Conservation (phyloP, 768 basidiomycete species). For the Cystofilobasidium macerans region DNA sequence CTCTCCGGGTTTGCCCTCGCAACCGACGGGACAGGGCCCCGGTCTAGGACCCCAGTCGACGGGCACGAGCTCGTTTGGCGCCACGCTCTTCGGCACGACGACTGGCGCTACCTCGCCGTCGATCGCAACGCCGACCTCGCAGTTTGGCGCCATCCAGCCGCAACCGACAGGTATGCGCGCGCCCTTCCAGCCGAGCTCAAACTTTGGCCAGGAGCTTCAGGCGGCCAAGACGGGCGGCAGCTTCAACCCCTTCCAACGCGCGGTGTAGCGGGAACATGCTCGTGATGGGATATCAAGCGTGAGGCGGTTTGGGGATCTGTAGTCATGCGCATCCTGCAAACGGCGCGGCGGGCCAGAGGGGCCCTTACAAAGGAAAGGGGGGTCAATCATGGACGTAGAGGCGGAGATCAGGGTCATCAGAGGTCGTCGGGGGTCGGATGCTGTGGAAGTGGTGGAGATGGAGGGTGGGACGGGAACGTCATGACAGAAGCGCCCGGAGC, state of each 20-base stretch:
- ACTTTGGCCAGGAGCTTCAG: conserved; percentile 13
- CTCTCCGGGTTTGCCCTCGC: background rate
- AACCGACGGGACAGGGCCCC: background rate
- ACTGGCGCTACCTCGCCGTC: background rate
- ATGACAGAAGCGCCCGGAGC: background rate
- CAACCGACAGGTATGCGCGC: conserved; percentile 22
- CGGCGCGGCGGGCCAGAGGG: too few relatives aligned
- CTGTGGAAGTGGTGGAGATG: background rate
- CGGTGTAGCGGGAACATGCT: too few relatives aligned
- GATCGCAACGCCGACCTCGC: background rate
- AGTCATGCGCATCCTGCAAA: background rate
- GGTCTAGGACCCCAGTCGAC: background rate
- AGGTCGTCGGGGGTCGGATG: background rate
- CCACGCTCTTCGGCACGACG: conserved; percentile 2
- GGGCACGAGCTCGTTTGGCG: background rate
- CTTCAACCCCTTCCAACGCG: background rate
- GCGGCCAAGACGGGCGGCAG: background rate
- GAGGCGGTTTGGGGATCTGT: too few relatives aligned
- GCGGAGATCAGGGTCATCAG: too few relatives aligned
- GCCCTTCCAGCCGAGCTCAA: conserved; percentile 20
- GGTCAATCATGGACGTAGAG: too few relatives aligned
- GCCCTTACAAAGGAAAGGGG: too few relatives aligned
- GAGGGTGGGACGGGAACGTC: background rate
- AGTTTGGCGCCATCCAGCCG: conserved; percentile 3
- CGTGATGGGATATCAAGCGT: too few relatives aligned